Conservation (phyloP, 2,329 filamentous ascomycete species). For the Fusarium equiseti region DNA sequence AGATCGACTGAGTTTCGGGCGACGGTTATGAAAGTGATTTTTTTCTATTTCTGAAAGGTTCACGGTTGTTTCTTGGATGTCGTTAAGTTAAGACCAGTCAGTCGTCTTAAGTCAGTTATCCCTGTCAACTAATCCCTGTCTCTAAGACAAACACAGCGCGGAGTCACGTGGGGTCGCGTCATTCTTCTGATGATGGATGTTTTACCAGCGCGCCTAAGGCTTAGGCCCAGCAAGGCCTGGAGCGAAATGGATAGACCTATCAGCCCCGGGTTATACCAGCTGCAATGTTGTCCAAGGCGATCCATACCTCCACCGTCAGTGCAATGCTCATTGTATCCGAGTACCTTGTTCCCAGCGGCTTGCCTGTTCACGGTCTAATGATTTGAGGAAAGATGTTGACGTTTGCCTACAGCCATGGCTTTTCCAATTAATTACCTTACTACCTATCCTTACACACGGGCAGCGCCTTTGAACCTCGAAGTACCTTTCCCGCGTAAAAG, state of each 20-base stretch:
- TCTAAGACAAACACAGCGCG: conserved; percentile 34
- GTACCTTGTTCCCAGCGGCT: neutral
- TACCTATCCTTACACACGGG: neutral
- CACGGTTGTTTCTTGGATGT: conserved; percentile 18
- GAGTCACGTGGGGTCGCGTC: conserved; percentile 47
- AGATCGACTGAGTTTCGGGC: conserved; percentile 40
- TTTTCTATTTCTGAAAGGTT: conserved; percentile 27
- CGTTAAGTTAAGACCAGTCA: conserved; percentile 26
- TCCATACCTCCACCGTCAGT: neutral
- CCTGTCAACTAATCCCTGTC: conserved; percentile 33
- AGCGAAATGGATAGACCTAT: neutral
- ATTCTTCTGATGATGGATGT: neutral
- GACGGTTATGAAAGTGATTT: conserved; percentile 39
- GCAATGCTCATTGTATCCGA: neutral
- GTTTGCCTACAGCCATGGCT: neutral
- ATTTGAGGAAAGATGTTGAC: neutral
- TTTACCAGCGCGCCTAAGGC: neutral
- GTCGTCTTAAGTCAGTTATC: conserved; percentile 23
- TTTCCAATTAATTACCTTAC: neutral
- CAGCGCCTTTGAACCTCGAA: neutral
- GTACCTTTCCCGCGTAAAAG: neutral
- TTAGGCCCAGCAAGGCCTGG: neutral
- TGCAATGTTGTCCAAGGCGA: neutral
- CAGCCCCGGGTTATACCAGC: neutral
- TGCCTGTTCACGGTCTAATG: neutral